Evolutionary conservation across 2,329 filamentous ascomycete genomes (phyloP), one percentile per base, ranked within the genome.

Genomic region (Mollisiaceae sp.): DNA sequence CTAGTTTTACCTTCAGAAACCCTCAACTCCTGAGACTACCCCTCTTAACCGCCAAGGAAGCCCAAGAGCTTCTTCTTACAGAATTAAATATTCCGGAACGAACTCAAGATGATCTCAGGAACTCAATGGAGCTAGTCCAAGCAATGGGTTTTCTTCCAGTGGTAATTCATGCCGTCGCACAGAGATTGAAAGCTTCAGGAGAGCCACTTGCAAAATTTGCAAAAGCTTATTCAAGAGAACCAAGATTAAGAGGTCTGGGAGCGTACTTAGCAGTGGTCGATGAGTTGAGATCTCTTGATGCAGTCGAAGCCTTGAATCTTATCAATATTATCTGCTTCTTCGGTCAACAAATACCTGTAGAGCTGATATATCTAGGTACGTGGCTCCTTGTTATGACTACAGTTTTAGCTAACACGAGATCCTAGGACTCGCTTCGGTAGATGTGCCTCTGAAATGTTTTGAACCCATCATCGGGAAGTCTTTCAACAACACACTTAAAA

Each of bases 281-380:
- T 14, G 81, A 86, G 67, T 76, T 87, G 5, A 79, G 82, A 32
- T 32, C 27, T 32, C 27, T 32, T 54, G 74, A 80, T 1, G 80
- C 81, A 15, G 73, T 73, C 15, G 84, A 88, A 62, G 88, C 89
- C 0, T 76, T 89, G 58, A 90, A 90, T 71, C 75, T 91, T 43
- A 86, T 91, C 68, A 85, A 85, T 24, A 77, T 91, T 14, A 76
- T 91, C 18, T 85, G 85, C 1, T 91, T 91, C 71, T 87, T 89
- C 62, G 85, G 86, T 45, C 86, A 87, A 63, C 82, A 87, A 62
- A 81, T 91, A 4, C 89, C 89, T 0, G 86, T 91, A 27, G 88
- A 88, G 62, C 85, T 92, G 80, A 32, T 32, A 32, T 32, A 3
- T 32, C 27, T 32, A 32, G 27, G 27, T 32, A 6, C 27, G 27